A percentile compares a stretch with the other conserved stretches of the same genome.
phyloP scores from a whole-genome alignment of 2,329 filamentous ascomycete genomes.

The Ceratocystis variospora region DNA sequence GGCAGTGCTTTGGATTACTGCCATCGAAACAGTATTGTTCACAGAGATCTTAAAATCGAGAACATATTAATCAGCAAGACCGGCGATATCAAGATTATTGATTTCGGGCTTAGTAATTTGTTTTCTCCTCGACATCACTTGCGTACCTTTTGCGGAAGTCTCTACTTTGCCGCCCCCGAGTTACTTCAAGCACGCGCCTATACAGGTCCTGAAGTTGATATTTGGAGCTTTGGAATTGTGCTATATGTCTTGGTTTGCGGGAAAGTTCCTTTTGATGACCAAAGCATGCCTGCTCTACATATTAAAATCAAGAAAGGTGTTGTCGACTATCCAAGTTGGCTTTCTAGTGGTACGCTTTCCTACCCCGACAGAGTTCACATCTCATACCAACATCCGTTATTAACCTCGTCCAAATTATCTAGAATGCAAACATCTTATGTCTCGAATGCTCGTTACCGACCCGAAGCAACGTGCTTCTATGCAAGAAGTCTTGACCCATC shows the following conservation, averaged over 20 bases:
- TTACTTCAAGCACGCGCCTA: conserved; percentile 87
- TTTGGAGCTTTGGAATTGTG: conserved; percentile 98
- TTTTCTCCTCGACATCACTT: conserved; percentile 75
- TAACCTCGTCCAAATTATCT: conserved; percentile 14
- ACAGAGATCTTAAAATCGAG: conserved; percentile 95
- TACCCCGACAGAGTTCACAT: background rate
- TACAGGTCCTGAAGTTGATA: conserved; percentile 88
- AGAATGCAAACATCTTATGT: conserved; percentile 92
- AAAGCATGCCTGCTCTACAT: conserved; percentile 96
- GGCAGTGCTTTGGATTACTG: conserved; percentile 94
- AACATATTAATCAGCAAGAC: conserved; percentile 99
- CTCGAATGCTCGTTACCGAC: conserved; percentile 90
- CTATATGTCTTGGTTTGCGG: conserved; percentile 94
- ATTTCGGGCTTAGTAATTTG: conserved; percentile 93
- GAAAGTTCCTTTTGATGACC: conserved; percentile 96
- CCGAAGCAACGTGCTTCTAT: conserved; percentile 75
- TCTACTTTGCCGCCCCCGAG: conserved; percentile 96
- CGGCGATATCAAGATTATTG: conserved; percentile 98
- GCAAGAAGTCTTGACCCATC: conserved; percentile 83
- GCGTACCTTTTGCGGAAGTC: conserved; percentile 93
- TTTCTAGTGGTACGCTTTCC: conserved; percentile 66
- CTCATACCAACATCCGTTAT: background rate
- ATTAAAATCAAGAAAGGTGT: conserved; percentile 97
- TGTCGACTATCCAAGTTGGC: conserved; percentile 89
- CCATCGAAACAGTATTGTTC: conserved; percentile 94